These are phyloP conservation scores for Phanerochaete sordida DNA, from an alignment of 768 basidiomycete genomes.

Conservation along the genomic window DNA sequence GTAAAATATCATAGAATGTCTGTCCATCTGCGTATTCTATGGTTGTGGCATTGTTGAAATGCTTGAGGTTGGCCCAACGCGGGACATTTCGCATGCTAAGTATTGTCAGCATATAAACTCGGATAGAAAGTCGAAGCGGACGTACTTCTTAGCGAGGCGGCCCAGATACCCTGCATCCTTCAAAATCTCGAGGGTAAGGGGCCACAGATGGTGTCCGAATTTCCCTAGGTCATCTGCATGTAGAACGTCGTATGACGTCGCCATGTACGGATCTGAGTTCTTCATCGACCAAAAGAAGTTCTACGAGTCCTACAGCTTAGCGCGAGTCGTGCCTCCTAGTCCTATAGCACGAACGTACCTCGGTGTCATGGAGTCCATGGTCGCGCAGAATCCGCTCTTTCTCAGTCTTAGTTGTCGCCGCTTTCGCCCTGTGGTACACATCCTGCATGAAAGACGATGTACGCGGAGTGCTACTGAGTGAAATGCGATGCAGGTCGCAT, in stretches of 20 bases:
- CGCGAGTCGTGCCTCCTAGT: too few species aligned
- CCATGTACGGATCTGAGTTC: neutral
- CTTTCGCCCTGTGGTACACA: neutral
- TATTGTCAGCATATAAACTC: too few species aligned
- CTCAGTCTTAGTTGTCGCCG: neutral
- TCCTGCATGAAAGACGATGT: neutral
- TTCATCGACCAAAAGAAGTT: neutral
- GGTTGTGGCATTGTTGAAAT: neutral
- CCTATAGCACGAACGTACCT: too few species aligned
- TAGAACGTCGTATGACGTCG: neutral
- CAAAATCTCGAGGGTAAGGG: neutral
- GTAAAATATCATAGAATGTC: neutral
- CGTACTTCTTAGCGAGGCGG: neutral
- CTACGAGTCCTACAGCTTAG: neutral
- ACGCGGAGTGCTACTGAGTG: neutral
- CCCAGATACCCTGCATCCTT: neutral
- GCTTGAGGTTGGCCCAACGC: neutral
- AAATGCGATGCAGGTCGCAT: neutral
- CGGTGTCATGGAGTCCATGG: neutral
- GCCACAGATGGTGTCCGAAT: neutral
- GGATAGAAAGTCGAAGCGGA: neutral
- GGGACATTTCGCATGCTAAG: neutral
- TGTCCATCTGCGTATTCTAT: neutral
- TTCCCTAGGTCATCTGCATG: neutral
- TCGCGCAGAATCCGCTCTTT: neutral